These are phyloP conservation scores for Nepenthes gracilis DNA, from an alignment of 148 eudicot genomes.

Conservation along the genomic window DNA sequence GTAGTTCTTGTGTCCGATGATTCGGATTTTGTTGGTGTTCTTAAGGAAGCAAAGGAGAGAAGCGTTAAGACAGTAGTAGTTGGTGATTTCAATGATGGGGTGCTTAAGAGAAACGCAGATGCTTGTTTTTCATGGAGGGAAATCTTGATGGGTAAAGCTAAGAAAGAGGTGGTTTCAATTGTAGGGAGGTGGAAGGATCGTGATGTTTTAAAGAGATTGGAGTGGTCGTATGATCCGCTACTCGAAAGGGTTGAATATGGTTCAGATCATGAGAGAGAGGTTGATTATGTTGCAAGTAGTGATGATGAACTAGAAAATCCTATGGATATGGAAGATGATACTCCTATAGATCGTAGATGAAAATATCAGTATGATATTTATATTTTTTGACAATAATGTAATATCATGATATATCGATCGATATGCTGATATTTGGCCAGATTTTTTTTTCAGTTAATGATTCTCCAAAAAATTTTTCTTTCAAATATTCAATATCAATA, in stretches of 20 bases:
- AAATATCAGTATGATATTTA: too few species aligned
- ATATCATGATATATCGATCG: too few species aligned
- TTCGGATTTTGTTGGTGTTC: slow-evolving; percentile 47
- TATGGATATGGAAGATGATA: slow-evolving; percentile 10
- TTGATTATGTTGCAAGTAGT: slow-evolving; percentile 15
- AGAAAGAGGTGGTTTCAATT: slow-evolving; percentile 54
- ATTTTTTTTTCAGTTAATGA: too few species aligned
- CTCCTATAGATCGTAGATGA: not conserved
- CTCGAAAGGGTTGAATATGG: slow-evolving; percentile 12
- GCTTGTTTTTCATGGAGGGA: slow-evolving; percentile 82
- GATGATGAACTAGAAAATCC: slow-evolving; percentile 19
- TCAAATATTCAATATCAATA: too few species aligned
- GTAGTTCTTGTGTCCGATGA: slow-evolving; percentile 80
- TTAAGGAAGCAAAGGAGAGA: slow-evolving; percentile 72
- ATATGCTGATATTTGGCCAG: too few species aligned
- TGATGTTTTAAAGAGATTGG: slow-evolving; percentile 57
- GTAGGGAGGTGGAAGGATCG: slow-evolving; percentile 70
- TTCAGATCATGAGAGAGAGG: slow-evolving; percentile 5
- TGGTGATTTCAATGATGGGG: slow-evolving; percentile 57
- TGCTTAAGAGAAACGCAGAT: slow-evolving; percentile 61
- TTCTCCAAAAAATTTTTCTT: too few species aligned
- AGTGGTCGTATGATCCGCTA: slow-evolving; percentile 64
- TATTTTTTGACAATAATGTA: too few species aligned
- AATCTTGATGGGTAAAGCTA: slow-evolving; percentile 63
- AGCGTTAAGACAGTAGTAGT: slow-evolving; percentile 77